phyloP scores from a whole-genome alignment of 78 protist species.

The Emiliania huxleyi region DNA sequence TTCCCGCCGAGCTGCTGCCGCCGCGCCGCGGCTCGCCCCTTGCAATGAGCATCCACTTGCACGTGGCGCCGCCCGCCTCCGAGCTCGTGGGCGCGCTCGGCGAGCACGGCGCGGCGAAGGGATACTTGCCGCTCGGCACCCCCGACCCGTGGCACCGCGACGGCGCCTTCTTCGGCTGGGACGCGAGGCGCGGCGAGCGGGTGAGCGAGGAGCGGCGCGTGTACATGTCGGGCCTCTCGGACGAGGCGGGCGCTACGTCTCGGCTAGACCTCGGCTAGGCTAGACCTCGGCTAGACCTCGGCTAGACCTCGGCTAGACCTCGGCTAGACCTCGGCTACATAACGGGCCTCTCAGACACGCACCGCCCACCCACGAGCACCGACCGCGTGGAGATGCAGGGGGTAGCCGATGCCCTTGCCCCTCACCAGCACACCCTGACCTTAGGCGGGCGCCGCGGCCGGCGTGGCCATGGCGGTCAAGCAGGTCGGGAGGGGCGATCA shows the following conservation, averaged over 20 bases:
- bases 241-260: too few relatives aligned
- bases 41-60: not conserved
- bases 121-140: not conserved
- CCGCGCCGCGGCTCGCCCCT: not conserved
- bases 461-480: not conserved
- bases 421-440: too few relatives aligned
- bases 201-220: not conserved
- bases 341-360: too few relatives aligned
- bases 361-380: too few relatives aligned
- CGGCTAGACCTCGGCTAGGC: too few relatives aligned
- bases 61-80: not conserved
- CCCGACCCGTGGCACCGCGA: slow-evolving; percentile 25
- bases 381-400: too few relatives aligned
- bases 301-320: too few relatives aligned
- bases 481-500: not conserved
- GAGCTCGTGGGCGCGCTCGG: not conserved
- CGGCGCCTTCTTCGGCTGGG: slow-evolving; percentile 14
- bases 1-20: not conserved
- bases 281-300: too few relatives aligned
- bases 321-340: too few relatives aligned
- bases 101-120: not conserved
- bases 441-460: not conserved
- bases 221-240: not conserved
- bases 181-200: not conserved
- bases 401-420: too few relatives aligned